Evolutionary conservation across 2,329 filamentous ascomycete genomes (phyloP).

Genomic region (Penicillium capsulatum): DNA sequence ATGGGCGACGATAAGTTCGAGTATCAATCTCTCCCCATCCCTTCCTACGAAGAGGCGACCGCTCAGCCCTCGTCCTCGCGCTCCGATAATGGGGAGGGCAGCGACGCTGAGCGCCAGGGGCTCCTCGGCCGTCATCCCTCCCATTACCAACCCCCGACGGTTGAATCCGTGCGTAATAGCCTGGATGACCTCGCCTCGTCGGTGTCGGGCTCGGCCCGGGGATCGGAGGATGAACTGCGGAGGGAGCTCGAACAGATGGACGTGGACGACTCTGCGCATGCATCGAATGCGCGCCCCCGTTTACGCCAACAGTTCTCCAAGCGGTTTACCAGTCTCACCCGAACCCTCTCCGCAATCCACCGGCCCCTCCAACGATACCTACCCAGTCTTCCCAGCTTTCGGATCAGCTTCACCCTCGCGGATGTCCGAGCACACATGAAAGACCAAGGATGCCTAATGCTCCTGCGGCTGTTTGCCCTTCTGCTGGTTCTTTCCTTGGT

Average conservation of each 20-base stretch:
- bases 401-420: slow-evolving; percentile 39
- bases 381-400: slow-evolving; percentile 41
- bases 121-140: slow-evolving; percentile 39
- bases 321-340: slow-evolving; percentile 53
- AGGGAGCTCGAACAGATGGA: slow-evolving; percentile 88
- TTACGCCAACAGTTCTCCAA: slow-evolving; percentile 53
- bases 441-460: slow-evolving; percentile 58
- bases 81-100: slow-evolving; percentile 35
- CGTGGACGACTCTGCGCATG: slow-evolving; percentile 61
- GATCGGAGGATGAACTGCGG: slow-evolving; percentile 62
- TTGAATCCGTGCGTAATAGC: slow-evolving; percentile 69
- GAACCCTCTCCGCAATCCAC: slow-evolving; percentile 55
- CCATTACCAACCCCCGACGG: slow-evolving; percentile 73
- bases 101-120: slow-evolving; percentile 35
- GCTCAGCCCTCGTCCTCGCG: slow-evolving; percentile 22
- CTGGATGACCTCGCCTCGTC: slow-evolving; percentile 54
- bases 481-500: slow-evolving; percentile 71
- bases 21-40: slow-evolving; percentile 67
- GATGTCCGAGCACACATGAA: slow-evolving; percentile 35
- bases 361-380: slow-evolving; percentile 48
- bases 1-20: slow-evolving; percentile 53
- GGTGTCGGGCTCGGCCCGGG: slow-evolving; percentile 49
- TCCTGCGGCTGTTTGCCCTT: slow-evolving; percentile 70
- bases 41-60: slow-evolving; percentile 73
- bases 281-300: slow-evolving; percentile 33